Evolutionary conservation across 306 rosid species (phyloP), one percentile per base, ranked within the genome.

Genomic region (Rubus parviflorus): DNA sequence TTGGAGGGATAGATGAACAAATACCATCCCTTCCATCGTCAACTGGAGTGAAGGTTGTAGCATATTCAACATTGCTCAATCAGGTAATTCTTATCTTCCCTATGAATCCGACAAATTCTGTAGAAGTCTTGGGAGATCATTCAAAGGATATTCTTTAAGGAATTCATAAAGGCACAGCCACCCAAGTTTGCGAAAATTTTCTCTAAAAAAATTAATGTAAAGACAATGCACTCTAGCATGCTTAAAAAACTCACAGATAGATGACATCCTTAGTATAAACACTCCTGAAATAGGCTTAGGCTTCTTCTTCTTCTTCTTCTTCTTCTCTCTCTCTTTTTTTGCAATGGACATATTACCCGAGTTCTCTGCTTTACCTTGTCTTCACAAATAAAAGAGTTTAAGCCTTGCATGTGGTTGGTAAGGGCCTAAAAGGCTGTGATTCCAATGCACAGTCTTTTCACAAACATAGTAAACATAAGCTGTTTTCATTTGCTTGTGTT

Each of bases 1-100:
- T 96, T 81, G 99, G 98, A 74, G 98, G 94, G 51, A 46, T 85
- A 58, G 99, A 96, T 81, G 94, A 91, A 79, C 97, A 89, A 80
- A 87, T 88, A 30, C 98, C 97, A 6, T 86, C 91, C 4, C 91
- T 90, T 78, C 97, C 99, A 70, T 76, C 97, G n/a, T 79, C 91
- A 53, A 53, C 89, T 52, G 97, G 97, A 74, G 91, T 92, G 81
- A 76, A 92, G 84, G 78, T 96, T 81, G 79, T 92, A 81, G 77
- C 98, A 68, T 96, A 92, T 78, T 84, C 92, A 70, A 88, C 85
- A 75, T 86, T 96, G 81, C 87, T 91, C 60, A 85, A 62, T 85
- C 94, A 88, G 99, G 99, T 91, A 84, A 83, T 77, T 68, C 61
- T 61, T 37, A 68, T 78, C 64, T 79, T 68, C 75, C 71, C 43